These are phyloP conservation scores for Pseudomassariella vexata DNA, from an alignment of 2,329 filamentous ascomycete genomes.

Conservation along the genomic window DNA sequence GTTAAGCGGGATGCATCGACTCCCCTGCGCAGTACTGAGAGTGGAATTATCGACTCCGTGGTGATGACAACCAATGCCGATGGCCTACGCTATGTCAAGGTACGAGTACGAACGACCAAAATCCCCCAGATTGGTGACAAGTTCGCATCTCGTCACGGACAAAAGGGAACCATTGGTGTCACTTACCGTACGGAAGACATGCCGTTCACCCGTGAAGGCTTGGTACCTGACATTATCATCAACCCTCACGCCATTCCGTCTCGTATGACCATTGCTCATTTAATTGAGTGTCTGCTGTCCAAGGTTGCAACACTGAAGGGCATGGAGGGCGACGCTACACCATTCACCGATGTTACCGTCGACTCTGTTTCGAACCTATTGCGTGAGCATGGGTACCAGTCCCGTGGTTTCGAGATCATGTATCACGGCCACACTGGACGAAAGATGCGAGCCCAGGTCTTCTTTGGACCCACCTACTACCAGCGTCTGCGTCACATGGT, in stretches of 20 bases:
- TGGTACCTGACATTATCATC: conserved; percentile 94
- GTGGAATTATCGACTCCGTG: conserved; percentile 91
- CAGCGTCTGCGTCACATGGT: conserved; percentile 99
- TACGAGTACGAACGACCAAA: conserved; percentile 95
- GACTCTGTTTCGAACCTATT: conserved; percentile 85
- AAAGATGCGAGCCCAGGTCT: conserved; percentile 90
- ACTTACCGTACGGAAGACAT: conserved; percentile 98
- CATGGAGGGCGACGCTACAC: conserved; percentile 93
- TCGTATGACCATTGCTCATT: conserved; percentile 99
- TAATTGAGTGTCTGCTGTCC: conserved; percentile 96
- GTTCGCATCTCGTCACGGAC: conserved; percentile 97
- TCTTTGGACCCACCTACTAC: conserved; percentile 97
- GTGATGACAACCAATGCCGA: conserved; percentile 92
- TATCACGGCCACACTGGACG: conserved; percentile 96
- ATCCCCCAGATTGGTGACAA: conserved; percentile 98
- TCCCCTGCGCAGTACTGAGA: conserved; percentile 89
- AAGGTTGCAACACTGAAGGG: conserved; percentile 93
- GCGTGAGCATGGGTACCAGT: conserved; percentile 88
- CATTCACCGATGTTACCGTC: conserved; percentile 96
- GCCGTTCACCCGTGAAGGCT: conserved; percentile 90
- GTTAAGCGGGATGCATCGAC: conserved; percentile 95
- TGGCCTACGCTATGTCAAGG: conserved; percentile 92
- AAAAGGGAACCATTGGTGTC: conserved; percentile 98
- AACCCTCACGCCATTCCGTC: conserved; percentile 99
- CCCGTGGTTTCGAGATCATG: conserved; percentile 96